A percentile compares a stretch with the other conserved stretches of the same genome.
Evolutionary conservation across 371 early-diverging fungal genomes (phyloP).

Genomic region (Spiromyces aspiralis): DNA sequence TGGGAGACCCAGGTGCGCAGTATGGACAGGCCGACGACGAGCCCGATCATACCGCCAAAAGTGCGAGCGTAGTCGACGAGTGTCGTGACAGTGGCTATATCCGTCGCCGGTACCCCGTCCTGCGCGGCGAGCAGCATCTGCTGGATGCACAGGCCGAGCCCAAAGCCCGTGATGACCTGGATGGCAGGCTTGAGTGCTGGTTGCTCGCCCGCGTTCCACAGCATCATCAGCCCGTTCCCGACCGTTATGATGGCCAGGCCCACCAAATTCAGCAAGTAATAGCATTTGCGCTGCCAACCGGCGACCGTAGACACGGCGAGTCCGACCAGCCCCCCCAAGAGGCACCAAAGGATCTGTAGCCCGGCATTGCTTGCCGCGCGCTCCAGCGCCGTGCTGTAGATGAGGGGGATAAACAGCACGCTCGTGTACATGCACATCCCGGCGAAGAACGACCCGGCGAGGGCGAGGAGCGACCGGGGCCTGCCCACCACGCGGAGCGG

Average conservation of each 20-base stretch:
- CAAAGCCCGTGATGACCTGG: conserved; percentile 16
- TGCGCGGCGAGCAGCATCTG: conserved; percentile 17
- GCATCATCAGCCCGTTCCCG: conserved; percentile 16
- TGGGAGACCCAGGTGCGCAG: no score
- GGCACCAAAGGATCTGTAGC: conserved; percentile 13
- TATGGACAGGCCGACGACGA: conserved; percentile 21
- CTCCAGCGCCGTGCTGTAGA: conserved; percentile 11
- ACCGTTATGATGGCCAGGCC: conserved; percentile 15
- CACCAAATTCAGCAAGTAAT: conserved; percentile 14
- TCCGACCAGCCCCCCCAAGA: conserved; percentile 11
- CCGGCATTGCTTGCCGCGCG: conserved; percentile 4
- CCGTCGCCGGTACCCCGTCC: conserved; percentile 13
- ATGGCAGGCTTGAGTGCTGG: conserved; percentile 8
- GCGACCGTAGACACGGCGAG: conserved; percentile 5
- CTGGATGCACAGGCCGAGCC: conserved; percentile 21
- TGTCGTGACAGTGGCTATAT: conserved; percentile 20
- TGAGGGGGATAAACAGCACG: conserved; percentile 22
- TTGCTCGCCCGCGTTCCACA: conserved; percentile 12
- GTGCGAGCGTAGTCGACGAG: conserved; percentile 22
- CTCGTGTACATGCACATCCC: conserved; percentile 18
- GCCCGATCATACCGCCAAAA: conserved; percentile 21
- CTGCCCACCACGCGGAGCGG: conserved; percentile 10
- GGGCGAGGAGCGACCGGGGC: conserved; percentile 8
- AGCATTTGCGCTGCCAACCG: conserved; percentile 9
- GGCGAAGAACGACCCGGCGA: conserved; percentile 10